Conservation (phyloP, 2,329 filamentous ascomycete genomes). For the Aspergillus cejpii region DNA sequence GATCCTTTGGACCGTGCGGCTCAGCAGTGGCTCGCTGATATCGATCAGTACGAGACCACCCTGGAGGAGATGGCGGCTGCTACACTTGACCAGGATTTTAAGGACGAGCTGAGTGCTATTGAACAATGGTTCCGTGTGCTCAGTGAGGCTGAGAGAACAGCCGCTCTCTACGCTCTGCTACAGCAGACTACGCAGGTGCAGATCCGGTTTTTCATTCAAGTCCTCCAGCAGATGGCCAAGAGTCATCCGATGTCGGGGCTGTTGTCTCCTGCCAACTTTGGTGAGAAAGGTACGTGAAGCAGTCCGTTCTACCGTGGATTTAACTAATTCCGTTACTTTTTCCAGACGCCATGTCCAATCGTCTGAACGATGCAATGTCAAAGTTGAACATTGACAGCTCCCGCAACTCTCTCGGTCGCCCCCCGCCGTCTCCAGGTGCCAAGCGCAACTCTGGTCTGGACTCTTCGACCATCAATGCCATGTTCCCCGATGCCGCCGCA, state of each 20-base stretch:
- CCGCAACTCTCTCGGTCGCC: constrained; percentile 77
- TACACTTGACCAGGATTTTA: constrained; percentile 98
- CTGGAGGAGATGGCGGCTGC: constrained; percentile 98
- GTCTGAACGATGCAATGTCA: constrained; percentile 91
- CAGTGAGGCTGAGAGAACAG: constrained; percentile 92
- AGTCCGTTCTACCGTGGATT: constrained; percentile 2
- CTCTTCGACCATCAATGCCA: constrained; percentile 87
- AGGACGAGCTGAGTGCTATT: constrained; percentile 96
- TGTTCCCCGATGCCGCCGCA: constrained; percentile 97
- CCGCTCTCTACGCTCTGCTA: constrained; percentile 86
- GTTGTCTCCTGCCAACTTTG: constrained; percentile 85
- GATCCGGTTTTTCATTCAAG: constrained; percentile 98
- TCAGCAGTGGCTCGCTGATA: constrained; percentile 98
- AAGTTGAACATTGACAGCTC: constrained; percentile 84
- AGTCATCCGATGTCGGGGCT: constrained; percentile 95
- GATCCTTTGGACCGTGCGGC: constrained; percentile 89
- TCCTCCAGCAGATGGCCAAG: constrained; percentile 98
- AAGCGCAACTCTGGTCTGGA: constrained; percentile 96
- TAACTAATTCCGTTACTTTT: constrained; percentile 9
- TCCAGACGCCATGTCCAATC: constrained; percentile 91
- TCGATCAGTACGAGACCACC: constrained; percentile 98
- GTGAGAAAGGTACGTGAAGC: constrained; percentile 68
- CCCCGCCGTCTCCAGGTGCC: constrained; percentile 66
- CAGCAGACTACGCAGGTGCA: constrained; percentile 99
- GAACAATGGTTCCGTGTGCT: constrained; percentile 99